Base-by-base conservation (phyloP, 2,329 filamentous ascomycete species). In the Beauveria sp. region DNA sequence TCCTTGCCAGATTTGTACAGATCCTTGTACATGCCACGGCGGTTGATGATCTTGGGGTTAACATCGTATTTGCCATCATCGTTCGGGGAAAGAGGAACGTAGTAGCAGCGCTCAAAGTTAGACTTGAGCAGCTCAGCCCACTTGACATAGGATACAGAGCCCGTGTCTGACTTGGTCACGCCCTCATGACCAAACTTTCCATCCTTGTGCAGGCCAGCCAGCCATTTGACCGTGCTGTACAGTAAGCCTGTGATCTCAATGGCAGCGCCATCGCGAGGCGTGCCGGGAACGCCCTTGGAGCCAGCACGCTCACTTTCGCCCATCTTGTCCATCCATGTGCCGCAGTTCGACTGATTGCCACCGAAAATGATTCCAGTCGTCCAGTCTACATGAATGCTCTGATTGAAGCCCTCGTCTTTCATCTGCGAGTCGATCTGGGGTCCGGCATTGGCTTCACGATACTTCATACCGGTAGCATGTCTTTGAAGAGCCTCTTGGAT, bases 321-420 rank as follows among this genome's bases (percentile, higher is more conserved):
- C 95, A 99, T 99, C 83, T 99, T 99, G 80, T 99, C 95, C 92
- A 97, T 97, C 95, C 95, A 99, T 1, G 95, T 99, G 58, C 95
- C 95, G 69, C 96, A 99, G 75, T 99, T 99, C 76, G 79, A 83
- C 71, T 97, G 93, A 70, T 91, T 98, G 40, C 96, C 95, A 61
- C 96, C 95, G 70, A 96, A 96, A 62, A 99, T 88, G 65, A 99
- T 84, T 24, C 95, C 96, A 2, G 72, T 77, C 5, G 87, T 95
- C 93, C 93, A 98, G 72, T 99, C 93, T 12, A 96, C 90, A 63
- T 89, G 85, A 67, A 98, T 88, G 63, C 95, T 87, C 66, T 96
- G 91, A 70, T 97, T 87, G 79, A 99, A 99, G 0, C 95, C 95
- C 69, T 92, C 88, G 4, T 90, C 83, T 65, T 84, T 90, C 95